phyloP scores from a whole-genome alignment of 2,329 filamentous ascomycete species.

The Xylaria sp. region DNA sequence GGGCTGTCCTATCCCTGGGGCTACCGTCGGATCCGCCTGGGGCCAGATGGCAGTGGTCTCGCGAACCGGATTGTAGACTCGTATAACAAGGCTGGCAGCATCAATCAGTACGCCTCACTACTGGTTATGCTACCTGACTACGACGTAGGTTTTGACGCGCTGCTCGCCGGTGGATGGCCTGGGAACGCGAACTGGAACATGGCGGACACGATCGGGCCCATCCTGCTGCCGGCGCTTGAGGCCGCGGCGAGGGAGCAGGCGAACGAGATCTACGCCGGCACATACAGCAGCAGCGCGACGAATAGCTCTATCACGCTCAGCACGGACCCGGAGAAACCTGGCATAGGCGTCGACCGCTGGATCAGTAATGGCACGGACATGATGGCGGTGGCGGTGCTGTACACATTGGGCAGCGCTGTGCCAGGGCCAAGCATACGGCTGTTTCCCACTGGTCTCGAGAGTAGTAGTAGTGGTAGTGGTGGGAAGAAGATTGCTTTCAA shows the following conservation, averaged over 20 bases:
- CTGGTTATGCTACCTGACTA: conserved; percentile 48
- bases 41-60: conserved; percentile 15
- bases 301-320: conserved; percentile 43
- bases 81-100: conserved; percentile 48
- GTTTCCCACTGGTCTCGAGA: conserved; percentile 46
- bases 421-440: conserved; percentile 44
- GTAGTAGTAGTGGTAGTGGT: conserved; percentile 21
- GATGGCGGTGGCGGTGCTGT: conserved; percentile 42
- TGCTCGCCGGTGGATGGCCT: conserved; percentile 46
- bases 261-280: conserved; percentile 39
- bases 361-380: conserved; percentile 48
- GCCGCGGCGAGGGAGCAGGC: conserved; percentile 43
- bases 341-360: conserved; percentile 45
- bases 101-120: conserved; percentile 46
- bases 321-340: conserved; percentile 42
- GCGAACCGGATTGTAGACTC: conserved; percentile 46
- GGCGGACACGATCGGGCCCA: conserved; percentile 43
- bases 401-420: conserved; percentile 46
- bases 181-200: conserved; percentile 49
- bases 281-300: conserved; percentile 31
- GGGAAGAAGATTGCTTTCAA: conserved; percentile 43
- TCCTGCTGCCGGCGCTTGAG: conserved; percentile 45
- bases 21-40: conserved; percentile 51
- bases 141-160: conserved; percentile 44
- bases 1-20: conserved; percentile 59